These are phyloP conservation scores for Crithidia thermophila DNA, from an alignment of 208 protist species.

Conservation along the genomic window DNA sequence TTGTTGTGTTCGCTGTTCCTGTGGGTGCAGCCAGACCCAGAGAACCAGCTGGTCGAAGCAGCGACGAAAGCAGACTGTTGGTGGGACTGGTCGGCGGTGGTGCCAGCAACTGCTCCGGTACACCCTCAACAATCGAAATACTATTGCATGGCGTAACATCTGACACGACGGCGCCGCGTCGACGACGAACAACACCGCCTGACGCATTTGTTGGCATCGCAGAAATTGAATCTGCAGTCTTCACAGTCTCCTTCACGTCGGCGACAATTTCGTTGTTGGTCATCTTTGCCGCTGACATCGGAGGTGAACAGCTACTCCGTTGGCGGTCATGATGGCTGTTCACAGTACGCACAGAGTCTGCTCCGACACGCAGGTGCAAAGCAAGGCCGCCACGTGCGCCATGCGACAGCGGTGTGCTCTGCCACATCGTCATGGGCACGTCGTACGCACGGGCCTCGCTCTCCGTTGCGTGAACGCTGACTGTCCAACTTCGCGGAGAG, in stretches of 20 bases:
- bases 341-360: too few relatives aligned
- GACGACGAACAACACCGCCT: not conserved
- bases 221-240: not conserved
- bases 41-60: not conserved
- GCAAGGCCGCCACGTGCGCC: constrained; percentile 10
- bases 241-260: not conserved
- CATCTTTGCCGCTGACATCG: too few relatives aligned
- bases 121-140: too few relatives aligned
- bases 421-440: constrained; percentile 25
- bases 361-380: constrained; percentile 16
- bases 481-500: not conserved
- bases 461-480: constrained; percentile 6
- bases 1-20: too few relatives aligned
- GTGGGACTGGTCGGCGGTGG: too few relatives aligned
- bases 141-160: constrained; percentile 6
- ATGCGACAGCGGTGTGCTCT: not conserved
- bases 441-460: constrained; percentile 23
- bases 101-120: too few relatives aligned
- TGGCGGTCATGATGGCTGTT: too few relatives aligned
- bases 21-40: not conserved
- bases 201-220: not conserved
- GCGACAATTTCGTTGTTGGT: too few relatives aligned
- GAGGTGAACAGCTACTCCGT: too few relatives aligned
- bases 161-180: constrained; percentile 15
- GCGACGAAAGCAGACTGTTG: not conserved